A percentile compares a stretch with the other conserved stretches of the same genome.
These are phyloP conservation scores for Ceratobasidium papillatum DNA, from an alignment of 1,284 basidiomycete species.

Conservation along the genomic window DNA sequence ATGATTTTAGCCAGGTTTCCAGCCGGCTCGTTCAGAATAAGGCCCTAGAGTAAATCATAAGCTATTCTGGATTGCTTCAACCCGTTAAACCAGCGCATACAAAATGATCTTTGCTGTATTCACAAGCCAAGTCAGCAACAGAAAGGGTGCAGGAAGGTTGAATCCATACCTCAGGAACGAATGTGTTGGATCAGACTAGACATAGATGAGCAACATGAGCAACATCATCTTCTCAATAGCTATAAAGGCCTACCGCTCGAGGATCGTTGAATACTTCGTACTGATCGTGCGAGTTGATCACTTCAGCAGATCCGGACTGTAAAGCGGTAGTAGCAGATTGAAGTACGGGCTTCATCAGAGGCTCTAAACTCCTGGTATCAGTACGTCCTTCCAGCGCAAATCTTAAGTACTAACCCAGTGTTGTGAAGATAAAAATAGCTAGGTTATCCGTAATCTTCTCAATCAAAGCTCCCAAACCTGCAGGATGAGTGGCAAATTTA, in stretches of 20 bases:
- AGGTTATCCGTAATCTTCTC: constrained; percentile 35
- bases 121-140: constrained; percentile 47
- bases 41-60: constrained; percentile 58
- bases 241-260: constrained; percentile 62
- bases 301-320: constrained; percentile 70
- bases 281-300: constrained; percentile 82
- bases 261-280: constrained; percentile 85
- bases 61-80: background rate
- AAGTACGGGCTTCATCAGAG: constrained; percentile 77
- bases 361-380: constrained; percentile 58
- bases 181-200: constrained; percentile 83
- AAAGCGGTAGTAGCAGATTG: constrained; percentile 71
- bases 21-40: constrained; percentile 82
- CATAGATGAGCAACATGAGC: background rate
- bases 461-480: constrained; percentile 32
- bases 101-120: constrained; percentile 73
- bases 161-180: constrained; percentile 65
- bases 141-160: too few relatives aligned
- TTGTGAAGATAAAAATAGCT: constrained; percentile 81
- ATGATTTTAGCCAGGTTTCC: constrained; percentile 77
- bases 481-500: background rate
- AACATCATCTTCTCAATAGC: background rate
- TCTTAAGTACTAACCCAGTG: constrained; percentile 62
- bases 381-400: background rate
- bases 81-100: constrained; percentile 55